Evolutionary conservation across 2,329 filamentous ascomycete species (phyloP).

Genomic region (Hansfordia pulvinata): DNA sequence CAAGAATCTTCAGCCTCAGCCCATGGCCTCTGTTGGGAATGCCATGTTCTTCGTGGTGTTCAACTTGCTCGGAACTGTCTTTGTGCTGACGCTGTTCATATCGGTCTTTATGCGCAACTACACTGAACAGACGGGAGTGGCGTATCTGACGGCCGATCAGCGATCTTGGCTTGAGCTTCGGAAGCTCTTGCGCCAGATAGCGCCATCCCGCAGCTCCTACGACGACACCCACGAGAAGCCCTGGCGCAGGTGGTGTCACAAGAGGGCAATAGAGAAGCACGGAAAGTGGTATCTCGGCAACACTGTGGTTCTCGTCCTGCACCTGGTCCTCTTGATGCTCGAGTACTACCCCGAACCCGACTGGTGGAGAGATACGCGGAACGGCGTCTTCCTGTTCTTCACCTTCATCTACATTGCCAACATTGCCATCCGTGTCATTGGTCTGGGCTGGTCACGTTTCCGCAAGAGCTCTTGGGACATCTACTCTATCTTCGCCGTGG

Average conservation of each 20-base stretch:
- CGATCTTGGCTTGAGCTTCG: slow-evolving; percentile 92
- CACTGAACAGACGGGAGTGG: slow-evolving; percentile 94
- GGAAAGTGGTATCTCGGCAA: slow-evolving; percentile 82
- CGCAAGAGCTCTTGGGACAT: slow-evolving; percentile 91
- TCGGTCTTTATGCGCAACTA: slow-evolving; percentile 99
- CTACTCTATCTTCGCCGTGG: slow-evolving; percentile 69
- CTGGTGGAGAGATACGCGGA: slow-evolving; percentile 59
- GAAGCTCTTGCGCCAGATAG: slow-evolving; percentile 83
- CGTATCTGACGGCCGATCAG: slow-evolving; percentile 89
- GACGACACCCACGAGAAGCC: slow-evolving; percentile 57
- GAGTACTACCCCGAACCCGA: slow-evolving; percentile 70
- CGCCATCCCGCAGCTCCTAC: slow-evolving; percentile 84
- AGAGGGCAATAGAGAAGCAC: slow-evolving; percentile 83
- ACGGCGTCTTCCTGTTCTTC: slow-evolving; percentile 67
- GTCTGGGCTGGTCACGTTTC: slow-evolving; percentile 85
- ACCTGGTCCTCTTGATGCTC: slow-evolving; percentile 68
- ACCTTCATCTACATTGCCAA: slow-evolving; percentile 75
- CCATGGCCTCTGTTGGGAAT: slow-evolving; percentile 64
- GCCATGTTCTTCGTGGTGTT: slow-evolving; percentile 91
- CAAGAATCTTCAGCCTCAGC: slow-evolving; percentile 55
- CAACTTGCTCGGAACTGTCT: slow-evolving; percentile 91
- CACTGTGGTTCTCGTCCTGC: slow-evolving; percentile 66
- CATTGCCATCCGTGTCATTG: slow-evolving; percentile 69
- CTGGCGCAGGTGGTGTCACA: slow-evolving; percentile 95
- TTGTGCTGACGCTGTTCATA: slow-evolving; percentile 92